Evolutionary conservation across 2,329 filamentous ascomycete species (phyloP).

Genomic region (Colletotrichum sp.): DNA sequence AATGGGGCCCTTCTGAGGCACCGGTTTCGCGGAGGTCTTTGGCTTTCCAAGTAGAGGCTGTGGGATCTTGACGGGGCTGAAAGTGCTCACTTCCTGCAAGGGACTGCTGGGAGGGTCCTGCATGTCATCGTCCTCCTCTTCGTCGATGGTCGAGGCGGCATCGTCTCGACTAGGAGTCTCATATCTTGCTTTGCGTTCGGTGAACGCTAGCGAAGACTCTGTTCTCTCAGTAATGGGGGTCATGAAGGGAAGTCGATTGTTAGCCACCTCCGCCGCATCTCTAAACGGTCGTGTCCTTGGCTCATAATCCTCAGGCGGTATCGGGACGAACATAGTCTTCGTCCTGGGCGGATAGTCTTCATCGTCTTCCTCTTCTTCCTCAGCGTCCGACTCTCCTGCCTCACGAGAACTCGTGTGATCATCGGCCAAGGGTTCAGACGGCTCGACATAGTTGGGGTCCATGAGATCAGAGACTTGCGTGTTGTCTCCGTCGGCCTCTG

Average conservation of each 20-base stretch:
- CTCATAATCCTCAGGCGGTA: slow-evolving; percentile 87
- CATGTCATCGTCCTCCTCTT: slow-evolving; percentile 34
- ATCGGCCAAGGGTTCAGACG: slow-evolving; percentile 25
- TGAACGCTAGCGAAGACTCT: slow-evolving; percentile 74
- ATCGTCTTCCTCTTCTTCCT: slow-evolving; percentile 36
- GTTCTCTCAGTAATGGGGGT: slow-evolving; percentile 97
- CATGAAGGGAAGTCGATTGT: slow-evolving; percentile 96
- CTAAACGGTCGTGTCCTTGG: slow-evolving; percentile 81
- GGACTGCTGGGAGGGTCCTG: slow-evolving; percentile 72
- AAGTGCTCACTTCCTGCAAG: slow-evolving; percentile 66
- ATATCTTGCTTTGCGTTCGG: slow-evolving; percentile 21
- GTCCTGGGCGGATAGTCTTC: slow-evolving; percentile 54
- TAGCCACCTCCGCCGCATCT: slow-evolving; percentile 79
- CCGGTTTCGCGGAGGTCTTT: slow-evolving; percentile 44
- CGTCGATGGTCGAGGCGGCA: slow-evolving; percentile 26
- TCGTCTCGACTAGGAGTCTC: slow-evolving; percentile 29
- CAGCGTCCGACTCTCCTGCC: slow-evolving; percentile 19
- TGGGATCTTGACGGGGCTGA: slow-evolving; percentile 51
- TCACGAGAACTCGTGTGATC: slow-evolving; percentile 32
- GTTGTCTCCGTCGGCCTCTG: slow-evolving; percentile 40
- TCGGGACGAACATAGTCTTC: slow-evolving; percentile 74
- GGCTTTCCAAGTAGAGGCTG: slow-evolving; percentile 56
- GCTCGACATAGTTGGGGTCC: slow-evolving; percentile 38
- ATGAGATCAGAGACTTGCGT: slow-evolving; percentile 44
- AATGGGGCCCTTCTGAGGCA: slow-evolving; percentile 69